A percentile compares a stretch with the other conserved stretches of the same genome.
Evolutionary conservation across 495 filamentous ascomycete species (phyloP).

Genomic region (Neurospora hispaniola): DNA sequence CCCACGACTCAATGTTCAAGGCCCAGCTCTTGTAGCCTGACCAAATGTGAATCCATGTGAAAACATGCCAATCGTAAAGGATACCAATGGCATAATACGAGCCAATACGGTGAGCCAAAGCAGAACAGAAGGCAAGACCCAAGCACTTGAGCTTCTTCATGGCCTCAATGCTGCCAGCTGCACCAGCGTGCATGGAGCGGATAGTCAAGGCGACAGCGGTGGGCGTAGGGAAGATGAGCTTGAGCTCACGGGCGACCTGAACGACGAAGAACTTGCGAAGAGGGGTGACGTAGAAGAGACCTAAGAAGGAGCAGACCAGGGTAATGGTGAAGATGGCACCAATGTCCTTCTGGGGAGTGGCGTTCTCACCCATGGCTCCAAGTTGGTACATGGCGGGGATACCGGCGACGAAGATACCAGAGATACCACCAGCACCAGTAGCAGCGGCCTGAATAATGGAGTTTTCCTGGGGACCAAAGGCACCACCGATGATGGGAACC

Average conservation of each 20-base stretch:
- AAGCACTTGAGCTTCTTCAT: conserved; percentile 51
- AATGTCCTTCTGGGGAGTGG: conserved; percentile 44
- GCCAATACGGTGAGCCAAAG: conserved; percentile 44
- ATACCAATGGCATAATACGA: conserved; percentile 54
- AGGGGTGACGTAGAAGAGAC: conserved; percentile 57
- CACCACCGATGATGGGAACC: conserved; percentile 48
- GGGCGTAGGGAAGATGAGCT: conserved; percentile 53
- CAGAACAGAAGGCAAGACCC: conserved; percentile 35
- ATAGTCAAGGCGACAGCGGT: conserved; percentile 57
- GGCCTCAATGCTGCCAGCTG: conserved; percentile 40
- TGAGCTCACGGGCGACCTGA: conserved; percentile 51
- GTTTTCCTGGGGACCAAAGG: conserved; percentile 58
- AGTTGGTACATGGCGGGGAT: conserved; percentile 56
- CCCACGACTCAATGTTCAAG: conserved; percentile 53
- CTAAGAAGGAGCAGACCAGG: conserved; percentile 53
- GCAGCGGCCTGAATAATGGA: conserved; percentile 55
- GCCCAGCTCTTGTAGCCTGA: conserved; percentile 44
- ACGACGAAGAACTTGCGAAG: conserved; percentile 61
- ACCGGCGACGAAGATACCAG: conserved; percentile 52
- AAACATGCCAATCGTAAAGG: conserved; percentile 57
- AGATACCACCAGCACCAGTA: conserved; percentile 52
- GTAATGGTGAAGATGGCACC: conserved; percentile 51
- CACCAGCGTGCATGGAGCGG: conserved; percentile 50
- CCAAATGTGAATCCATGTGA: conserved; percentile 56
- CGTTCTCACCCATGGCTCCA: conserved; percentile 31